Percentiles rank a stretch among this genome's conserved stretches.
phyloP scores from a whole-genome alignment of 1,139 yeast species.

The Blastobotrys persicus region DNA sequence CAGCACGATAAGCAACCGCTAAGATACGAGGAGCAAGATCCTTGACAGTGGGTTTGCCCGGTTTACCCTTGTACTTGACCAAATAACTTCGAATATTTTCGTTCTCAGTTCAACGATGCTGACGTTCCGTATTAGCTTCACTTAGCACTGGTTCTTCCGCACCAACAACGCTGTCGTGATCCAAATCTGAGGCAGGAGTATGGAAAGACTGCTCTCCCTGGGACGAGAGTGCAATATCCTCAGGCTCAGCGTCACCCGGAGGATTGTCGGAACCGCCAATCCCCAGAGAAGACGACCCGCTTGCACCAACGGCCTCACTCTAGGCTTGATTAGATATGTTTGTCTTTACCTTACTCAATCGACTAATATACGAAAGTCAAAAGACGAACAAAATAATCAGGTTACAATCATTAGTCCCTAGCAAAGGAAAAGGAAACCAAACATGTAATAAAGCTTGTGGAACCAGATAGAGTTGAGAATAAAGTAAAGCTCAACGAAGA shows the following conservation, averaged over 20 bases:
- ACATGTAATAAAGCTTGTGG: constrained; percentile 92
- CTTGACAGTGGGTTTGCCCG: background rate
- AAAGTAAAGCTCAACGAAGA: constrained; percentile 92
- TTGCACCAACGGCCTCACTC: background rate
- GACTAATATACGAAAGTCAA: background rate
- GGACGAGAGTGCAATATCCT: background rate
- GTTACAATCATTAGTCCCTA: constrained; percentile 65
- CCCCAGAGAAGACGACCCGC: background rate
- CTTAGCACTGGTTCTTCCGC: constrained; percentile 1
- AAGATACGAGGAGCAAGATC: background rate
- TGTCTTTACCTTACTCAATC: background rate
- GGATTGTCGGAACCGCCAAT: background rate
- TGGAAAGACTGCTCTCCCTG: background rate
- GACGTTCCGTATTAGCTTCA: background rate
- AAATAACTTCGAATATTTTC: background rate
- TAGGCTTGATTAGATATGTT: background rate
- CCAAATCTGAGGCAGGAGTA: background rate
- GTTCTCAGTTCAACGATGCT: background rate
- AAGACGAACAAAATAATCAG: background rate
- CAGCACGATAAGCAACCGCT: background rate
- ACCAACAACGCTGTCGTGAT: background rate
- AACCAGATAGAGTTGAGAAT: constrained; percentile 88
- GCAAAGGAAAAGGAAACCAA: constrained; percentile 92
- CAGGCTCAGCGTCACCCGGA: background rate
- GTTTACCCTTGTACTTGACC: background rate